A percentile compares a stretch with the other conserved stretches of the same genome.
Conservation (phyloP, 2,329 filamentous ascomycete genomes). For the Penicillium olsonii region DNA sequence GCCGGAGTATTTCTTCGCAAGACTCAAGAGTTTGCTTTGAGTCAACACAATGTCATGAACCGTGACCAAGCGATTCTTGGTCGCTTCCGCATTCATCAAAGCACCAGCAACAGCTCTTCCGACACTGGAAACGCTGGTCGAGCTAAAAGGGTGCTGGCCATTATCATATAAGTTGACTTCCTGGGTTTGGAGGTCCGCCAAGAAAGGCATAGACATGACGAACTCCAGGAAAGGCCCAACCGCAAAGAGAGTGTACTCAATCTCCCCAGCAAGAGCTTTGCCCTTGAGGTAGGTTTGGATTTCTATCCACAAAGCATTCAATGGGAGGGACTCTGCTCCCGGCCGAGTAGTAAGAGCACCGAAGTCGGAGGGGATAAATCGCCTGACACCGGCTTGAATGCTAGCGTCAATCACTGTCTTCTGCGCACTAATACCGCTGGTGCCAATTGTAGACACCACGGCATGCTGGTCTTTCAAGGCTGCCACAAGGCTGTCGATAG, state of each 20-base stretch:
- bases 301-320: background rate
- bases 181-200: conserved; percentile 3
- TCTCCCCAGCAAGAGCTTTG: background rate
- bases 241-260: conserved; percentile 8
- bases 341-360: background rate
- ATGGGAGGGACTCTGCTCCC: background rate
- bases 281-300: conserved; percentile 6
- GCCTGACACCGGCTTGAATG: background rate
- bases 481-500: conserved; percentile 1
- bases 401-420: conserved; percentile 4
- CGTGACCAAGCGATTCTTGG: conserved; percentile 1
- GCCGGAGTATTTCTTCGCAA: conserved; percentile 4
- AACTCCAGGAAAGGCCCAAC: conserved; percentile 9
- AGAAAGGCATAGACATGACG: conserved; percentile 10
- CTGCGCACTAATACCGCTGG: background rate
- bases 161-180: background rate
- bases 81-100: background rate
- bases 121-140: conserved; percentile 1
- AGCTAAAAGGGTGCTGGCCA: conserved; percentile 2
- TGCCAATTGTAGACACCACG: background rate
- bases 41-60: conserved; percentile 3
- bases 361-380: conserved; percentile 4
- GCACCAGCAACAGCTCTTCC: conserved; percentile 4
- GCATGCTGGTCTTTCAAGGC: background rate
- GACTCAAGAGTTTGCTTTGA: background rate